Conservation (phyloP, 345 rosid genomes). For the Melaleuca quinquenervia region DNA sequence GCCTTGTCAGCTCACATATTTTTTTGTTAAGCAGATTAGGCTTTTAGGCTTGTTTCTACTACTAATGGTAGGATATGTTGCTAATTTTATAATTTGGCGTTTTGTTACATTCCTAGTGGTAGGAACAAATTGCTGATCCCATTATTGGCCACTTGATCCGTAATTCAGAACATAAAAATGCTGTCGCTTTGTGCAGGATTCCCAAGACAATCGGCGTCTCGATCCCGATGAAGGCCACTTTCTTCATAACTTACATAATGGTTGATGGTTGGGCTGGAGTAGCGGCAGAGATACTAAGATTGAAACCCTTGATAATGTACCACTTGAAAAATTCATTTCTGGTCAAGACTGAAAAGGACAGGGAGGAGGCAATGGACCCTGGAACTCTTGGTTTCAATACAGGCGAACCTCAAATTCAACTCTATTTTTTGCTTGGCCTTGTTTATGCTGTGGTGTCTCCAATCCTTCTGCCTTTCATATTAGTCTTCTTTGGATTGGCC, state of each 20-base stretch:
- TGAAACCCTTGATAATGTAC: slow-evolving; percentile 69
- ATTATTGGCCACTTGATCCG: not conserved
- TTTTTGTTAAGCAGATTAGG: not conserved
- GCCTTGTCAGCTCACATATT: not conserved
- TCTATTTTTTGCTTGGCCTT: slow-evolving; percentile 88
- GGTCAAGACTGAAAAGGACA: slow-evolving; percentile 89
- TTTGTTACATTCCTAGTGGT: not conserved
- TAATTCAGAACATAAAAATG: not conserved
- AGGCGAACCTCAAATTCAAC: slow-evolving; percentile 92
- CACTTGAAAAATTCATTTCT: slow-evolving; percentile 73
- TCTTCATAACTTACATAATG: slow-evolving; percentile 91
- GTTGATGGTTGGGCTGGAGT: slow-evolving; percentile 99
- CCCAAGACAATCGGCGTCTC: slow-evolving; percentile 84
- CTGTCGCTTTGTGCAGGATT: slow-evolving; percentile 36
- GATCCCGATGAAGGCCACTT: slow-evolving; percentile 95
- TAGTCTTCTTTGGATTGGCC: slow-evolving; percentile 76
- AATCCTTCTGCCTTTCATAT: slow-evolving; percentile 72
- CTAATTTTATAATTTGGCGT: not conserved
- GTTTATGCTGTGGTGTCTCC: slow-evolving; percentile 91
- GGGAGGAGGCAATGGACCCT: slow-evolving; percentile 96
- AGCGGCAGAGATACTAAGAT: slow-evolving; percentile 81
- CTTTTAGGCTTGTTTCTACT: not conserved
- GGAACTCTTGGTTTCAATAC: slow-evolving; percentile 87
- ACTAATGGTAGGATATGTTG: not conserved
- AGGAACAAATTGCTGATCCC: not conserved